Evolutionary conservation across 169 alveolate genomes (phyloP).

Genomic region (Eimeria acervulina): DNA sequence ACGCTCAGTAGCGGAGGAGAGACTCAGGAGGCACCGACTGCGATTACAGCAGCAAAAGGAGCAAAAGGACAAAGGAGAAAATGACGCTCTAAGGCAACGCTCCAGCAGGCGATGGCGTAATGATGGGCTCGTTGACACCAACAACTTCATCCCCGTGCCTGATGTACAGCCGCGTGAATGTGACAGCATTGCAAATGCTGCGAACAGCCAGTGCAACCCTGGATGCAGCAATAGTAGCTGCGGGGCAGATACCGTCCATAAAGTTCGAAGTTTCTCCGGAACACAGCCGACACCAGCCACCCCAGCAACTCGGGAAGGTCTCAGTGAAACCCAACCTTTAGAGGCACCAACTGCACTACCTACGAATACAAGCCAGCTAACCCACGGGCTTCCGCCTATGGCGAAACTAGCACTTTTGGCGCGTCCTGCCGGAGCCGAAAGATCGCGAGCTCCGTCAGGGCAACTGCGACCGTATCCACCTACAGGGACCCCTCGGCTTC

Average conservation of each 20-base stretch:
- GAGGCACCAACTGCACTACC: neutral
- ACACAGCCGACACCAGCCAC: constrained; percentile 45
- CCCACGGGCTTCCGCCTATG: constrained; percentile 12
- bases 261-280: constrained; percentile 48
- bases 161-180: neutral
- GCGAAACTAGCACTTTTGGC: neutral
- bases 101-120: neutral
- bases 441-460: neutral
- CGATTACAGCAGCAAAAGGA: neutral
- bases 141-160: neutral
- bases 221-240: neutral
- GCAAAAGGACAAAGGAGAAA: neutral
- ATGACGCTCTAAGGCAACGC: neutral
- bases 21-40: constrained; percentile 16
- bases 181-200: constrained; percentile 8
- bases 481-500: neutral
- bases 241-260: constrained; percentile 27
- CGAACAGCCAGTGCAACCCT: neutral
- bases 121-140: neutral
- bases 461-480: neutral
- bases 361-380: neutral
- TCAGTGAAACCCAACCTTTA: neutral
- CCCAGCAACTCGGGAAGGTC: neutral
- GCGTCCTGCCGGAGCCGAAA: neutral
- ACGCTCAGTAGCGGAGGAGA: constrained; percentile 33